phyloP scores from a whole-genome alignment of 2,329 filamentous ascomycete genomes.

The Macroventuria anomochaeta region DNA sequence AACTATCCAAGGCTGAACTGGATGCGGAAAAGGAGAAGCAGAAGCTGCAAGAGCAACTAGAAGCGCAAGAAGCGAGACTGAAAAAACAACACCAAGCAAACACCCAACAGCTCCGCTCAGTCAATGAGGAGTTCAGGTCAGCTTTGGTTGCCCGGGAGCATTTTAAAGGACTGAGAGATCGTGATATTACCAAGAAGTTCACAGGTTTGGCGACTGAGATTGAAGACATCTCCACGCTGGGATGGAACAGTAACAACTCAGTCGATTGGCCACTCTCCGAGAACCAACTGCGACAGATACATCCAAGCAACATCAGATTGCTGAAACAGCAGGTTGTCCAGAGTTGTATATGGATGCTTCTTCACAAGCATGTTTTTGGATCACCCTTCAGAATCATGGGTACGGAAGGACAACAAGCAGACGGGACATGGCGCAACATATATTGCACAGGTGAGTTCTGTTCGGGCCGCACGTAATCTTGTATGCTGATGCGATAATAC shows the following conservation, averaged over 20 bases:
- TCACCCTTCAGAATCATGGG: slow-evolving; percentile 23
- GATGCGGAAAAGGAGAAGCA: background rate
- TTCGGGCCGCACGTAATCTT: background rate
- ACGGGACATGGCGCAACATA: slow-evolving; percentile 11
- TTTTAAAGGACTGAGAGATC: slow-evolving; percentile 24
- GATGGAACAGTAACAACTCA: slow-evolving; percentile 17
- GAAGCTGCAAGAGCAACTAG: background rate
- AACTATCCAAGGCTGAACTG: background rate
- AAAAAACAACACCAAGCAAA: background rate
- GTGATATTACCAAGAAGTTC: slow-evolving; percentile 12
- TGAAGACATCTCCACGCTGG: slow-evolving; percentile 19
- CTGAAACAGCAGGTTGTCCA: slow-evolving; percentile 24
- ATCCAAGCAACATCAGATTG: slow-evolving; percentile 7
- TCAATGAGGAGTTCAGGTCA: slow-evolving; percentile 14
- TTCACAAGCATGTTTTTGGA: slow-evolving; percentile 16
- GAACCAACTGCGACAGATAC: slow-evolving; percentile 1
- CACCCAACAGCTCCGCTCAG: background rate
- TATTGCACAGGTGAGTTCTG: slow-evolving; percentile 17
- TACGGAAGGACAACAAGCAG: slow-evolving; percentile 5
- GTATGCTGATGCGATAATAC: background rate
- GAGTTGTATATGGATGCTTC: slow-evolving; percentile 18
- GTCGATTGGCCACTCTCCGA: slow-evolving; percentile 19
- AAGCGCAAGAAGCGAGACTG: background rate
- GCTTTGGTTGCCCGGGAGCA: slow-evolving; percentile 19
- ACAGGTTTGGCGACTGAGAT: slow-evolving; percentile 9